Percentiles rank a stretch among this genome's conserved stretches.
These are phyloP conservation scores for Asterionellopsis glacialis DNA, from an alignment of 108 stramenopile species.

Conservation along the genomic window DNA sequence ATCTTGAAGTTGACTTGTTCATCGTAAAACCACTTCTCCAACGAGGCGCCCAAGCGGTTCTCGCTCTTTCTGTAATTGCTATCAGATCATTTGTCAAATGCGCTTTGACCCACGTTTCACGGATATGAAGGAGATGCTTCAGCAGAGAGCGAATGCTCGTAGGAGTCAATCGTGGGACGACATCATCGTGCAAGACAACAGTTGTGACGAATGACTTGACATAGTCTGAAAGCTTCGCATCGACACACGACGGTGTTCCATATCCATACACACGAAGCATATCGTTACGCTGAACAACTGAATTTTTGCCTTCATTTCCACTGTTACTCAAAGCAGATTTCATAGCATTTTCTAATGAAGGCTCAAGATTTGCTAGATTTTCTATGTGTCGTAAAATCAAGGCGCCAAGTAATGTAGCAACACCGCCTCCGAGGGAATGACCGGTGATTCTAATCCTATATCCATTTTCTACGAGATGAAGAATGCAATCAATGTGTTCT, in stretches of 20 bases:
- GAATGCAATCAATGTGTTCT: slow-evolving; percentile 67
- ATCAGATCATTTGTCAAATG: slow-evolving; percentile 73
- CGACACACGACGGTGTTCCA: slow-evolving; percentile 89
- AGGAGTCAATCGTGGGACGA: slow-evolving; percentile 90
- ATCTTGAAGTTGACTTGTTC: slow-evolving; percentile 26
- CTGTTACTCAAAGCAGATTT: not conserved
- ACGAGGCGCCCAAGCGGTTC: slow-evolving; percentile 70
- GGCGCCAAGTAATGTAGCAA: slow-evolving; percentile 79
- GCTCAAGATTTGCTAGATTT: slow-evolving; percentile 5
- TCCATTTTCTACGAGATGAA: slow-evolving; percentile 55
- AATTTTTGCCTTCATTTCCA: not conserved
- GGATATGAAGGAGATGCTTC: slow-evolving; percentile 80
- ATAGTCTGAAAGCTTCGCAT: slow-evolving; percentile 72
- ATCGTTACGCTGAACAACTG: slow-evolving; percentile 27
- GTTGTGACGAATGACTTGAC: slow-evolving; percentile 70
- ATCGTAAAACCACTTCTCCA: slow-evolving; percentile 66
- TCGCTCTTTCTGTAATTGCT: slow-evolving; percentile 71
- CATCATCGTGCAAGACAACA: slow-evolving; percentile 91
- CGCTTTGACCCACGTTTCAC: slow-evolving; percentile 83
- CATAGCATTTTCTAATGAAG: slow-evolving; percentile 2
- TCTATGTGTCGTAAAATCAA: slow-evolving; percentile 61
- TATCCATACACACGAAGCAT: slow-evolving; percentile 82
- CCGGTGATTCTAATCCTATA: slow-evolving; percentile 81
- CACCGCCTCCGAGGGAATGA: slow-evolving; percentile 83
- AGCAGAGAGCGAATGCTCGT: slow-evolving; percentile 79